Base-by-base conservation (phyloP, 2,329 filamentous ascomycete species). In the Colletotrichum sp. region DNA sequence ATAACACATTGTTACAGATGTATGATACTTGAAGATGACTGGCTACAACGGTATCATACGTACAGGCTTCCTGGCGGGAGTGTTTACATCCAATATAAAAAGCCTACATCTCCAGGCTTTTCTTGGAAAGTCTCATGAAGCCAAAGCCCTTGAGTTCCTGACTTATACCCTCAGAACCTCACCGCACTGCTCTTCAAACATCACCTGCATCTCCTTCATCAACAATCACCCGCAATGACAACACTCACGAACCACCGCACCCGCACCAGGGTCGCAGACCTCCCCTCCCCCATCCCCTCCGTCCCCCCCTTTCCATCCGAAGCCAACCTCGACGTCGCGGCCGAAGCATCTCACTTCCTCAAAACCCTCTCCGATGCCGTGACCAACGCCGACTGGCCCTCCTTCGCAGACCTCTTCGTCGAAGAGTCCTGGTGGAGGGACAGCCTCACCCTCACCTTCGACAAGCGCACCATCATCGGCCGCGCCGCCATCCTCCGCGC, bases 401-500 rank as follows among this genome's bases (percentile, higher is more conserved):
- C 64, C 44, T 76, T 76, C 28, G 70, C 26, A 10, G 24, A 21
- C 21, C 71, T 76, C 26, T 66, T 74, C 28, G 21, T 59, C 49
- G 18, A 76, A 5, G n/a, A 69, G 5, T 69, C 63, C 44, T 76
- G 49, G 52, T 76, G 74, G 74, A 52, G n/a, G 12, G 74, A 76
- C 63, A 32, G 8, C 44, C 44, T 76, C n/a, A 76, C 70, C 12
- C 69, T 76, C 15, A 76, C 74, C 15, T 76, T 76, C 24, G 74
- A 76, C 70, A 76, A 74, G 69, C 74, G 74, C 26, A 76, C 74
- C n/a, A 36, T 76, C 49, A n/a, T 49, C 30, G 65, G 36, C 16
- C 28, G 70, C 16, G 36, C 39, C 5, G 24, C 18, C n/a, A 67
- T 74, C 32, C 57, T 55, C 21, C 26, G 2, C 15, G 74, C 74